phyloP scores from a whole-genome alignment of 2,329 filamentous ascomycete genomes.

The Cordyceps javanica region DNA sequence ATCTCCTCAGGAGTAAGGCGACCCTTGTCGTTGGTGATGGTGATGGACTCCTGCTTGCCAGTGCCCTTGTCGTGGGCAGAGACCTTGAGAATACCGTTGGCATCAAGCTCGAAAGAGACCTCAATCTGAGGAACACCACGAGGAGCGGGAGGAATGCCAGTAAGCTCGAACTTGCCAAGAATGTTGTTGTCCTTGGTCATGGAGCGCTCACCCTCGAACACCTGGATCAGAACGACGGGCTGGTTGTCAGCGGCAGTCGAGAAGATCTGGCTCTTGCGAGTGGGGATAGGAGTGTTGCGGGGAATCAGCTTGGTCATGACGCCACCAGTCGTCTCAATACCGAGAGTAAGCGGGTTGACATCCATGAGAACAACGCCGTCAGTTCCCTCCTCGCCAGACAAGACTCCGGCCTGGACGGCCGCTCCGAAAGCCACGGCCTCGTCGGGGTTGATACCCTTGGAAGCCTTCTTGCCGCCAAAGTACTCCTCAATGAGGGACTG shows the following conservation, averaged over 20 bases:
- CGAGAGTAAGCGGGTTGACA: constrained; percentile 91
- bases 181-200: constrained; percentile 97
- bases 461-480: constrained; percentile 92
- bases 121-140: constrained; percentile 98
- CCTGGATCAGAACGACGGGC: constrained; percentile 89
- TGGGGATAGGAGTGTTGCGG: constrained; percentile 90
- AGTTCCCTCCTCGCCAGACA: constrained; percentile 80
- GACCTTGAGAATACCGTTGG: constrained; percentile 97
- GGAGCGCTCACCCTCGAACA: constrained; percentile 87
- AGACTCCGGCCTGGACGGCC: constrained; percentile 92
- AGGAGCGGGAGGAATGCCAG: constrained; percentile 87
- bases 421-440: constrained; percentile 98
- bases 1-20: constrained; percentile 95
- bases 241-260: constrained; percentile 96
- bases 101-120: constrained; percentile 94
- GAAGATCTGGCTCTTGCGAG: constrained; percentile 97
- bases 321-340: constrained; percentile 95
- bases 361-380: constrained; percentile 88
- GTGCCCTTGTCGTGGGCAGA: constrained; percentile 96
- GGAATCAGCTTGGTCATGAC: constrained; percentile 97
- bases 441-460: constrained; percentile 99
- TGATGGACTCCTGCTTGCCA: constrained; percentile 94
- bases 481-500: constrained; percentile 90
- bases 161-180: constrained; percentile 97
- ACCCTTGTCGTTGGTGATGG: constrained; percentile 99